Conservation (phyloP, 768 basidiomycete genomes). For the Naganishia friedmannii region DNA sequence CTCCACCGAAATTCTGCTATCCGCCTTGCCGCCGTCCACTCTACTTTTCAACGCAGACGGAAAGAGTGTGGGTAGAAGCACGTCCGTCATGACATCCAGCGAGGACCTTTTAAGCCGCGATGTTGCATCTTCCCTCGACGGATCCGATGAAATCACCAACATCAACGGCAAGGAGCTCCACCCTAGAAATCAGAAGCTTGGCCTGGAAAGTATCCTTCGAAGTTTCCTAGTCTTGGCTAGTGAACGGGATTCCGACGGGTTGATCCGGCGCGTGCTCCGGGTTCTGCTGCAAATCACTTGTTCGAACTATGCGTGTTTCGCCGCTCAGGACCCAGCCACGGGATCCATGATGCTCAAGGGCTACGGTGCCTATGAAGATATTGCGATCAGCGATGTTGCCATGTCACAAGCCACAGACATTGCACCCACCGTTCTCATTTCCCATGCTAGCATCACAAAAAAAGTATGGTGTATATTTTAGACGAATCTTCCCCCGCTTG, state of each 20-base stretch:
- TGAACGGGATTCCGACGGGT: constrained; percentile 22
- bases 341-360: constrained; percentile 21
- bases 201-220: constrained; percentile 16
- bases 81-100: too few relatives aligned
- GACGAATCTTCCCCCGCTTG: too few relatives aligned
- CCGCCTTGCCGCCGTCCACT: too few relatives aligned
- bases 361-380: constrained; percentile 12
- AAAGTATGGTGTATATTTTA: too few relatives aligned
- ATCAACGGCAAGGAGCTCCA: too few relatives aligned
- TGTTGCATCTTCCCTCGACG: background rate
- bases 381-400: constrained; percentile 13
- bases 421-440: constrained; percentile 17
- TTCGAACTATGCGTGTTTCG: constrained; percentile 29
- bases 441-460: constrained; percentile 1
- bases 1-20: too few relatives aligned
- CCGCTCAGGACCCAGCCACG: constrained; percentile 18
- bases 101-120: too few relatives aligned
- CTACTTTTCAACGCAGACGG: too few relatives aligned
- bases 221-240: constrained; percentile 27
- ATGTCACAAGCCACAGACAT: constrained; percentile 13
- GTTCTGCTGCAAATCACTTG: constrained; percentile 29
- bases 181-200: constrained; percentile 2
- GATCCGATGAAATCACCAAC: background rate
- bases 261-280: constrained; percentile 24
- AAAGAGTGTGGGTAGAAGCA: too few relatives aligned